Evolutionary conservation across 257 asterid species (phyloP).

Genomic region (Striga asiatica): DNA sequence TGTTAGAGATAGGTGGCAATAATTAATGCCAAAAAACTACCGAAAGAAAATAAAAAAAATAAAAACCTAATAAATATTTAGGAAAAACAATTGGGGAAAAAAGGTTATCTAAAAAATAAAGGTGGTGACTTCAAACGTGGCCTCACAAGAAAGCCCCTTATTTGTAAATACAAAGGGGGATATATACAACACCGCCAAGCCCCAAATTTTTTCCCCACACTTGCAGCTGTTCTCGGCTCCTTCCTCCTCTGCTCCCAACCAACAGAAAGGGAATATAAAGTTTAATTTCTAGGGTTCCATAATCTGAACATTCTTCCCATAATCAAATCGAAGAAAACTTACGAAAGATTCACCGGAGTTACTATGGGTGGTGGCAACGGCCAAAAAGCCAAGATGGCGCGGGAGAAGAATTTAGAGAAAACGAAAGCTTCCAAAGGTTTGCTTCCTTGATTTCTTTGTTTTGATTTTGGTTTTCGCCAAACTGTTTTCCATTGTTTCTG

Average conservation of each 20-base stretch:
- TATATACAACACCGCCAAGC: no score
- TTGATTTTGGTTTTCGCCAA: background rate
- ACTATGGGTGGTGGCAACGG: slow-evolving; percentile 84
- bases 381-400: slow-evolving; percentile 80
- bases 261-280: background rate
- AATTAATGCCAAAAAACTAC: no score
- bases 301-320: background rate
- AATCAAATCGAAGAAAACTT: background rate
- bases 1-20: no score
- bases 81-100: no score
- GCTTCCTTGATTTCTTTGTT: background rate
- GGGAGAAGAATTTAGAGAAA: slow-evolving; percentile 72
- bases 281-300: slow-evolving; percentile 14
- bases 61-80: no score
- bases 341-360: background rate
- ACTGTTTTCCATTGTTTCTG: background rate
- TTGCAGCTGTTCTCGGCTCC: slow-evolving; percentile 17
- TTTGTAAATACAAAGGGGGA: no score
- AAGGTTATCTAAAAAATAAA: no score
- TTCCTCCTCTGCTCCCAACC: slow-evolving; percentile 9
- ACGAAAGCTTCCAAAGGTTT: slow-evolving; percentile 52
- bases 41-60: no score
- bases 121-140: no score
- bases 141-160: no score
- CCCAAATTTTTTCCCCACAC: no score